A percentile compares a stretch with the other conserved stretches of the same genome.
Conservation (phyloP, 75 land plant genomes). For the Pinus taeda region DNA sequence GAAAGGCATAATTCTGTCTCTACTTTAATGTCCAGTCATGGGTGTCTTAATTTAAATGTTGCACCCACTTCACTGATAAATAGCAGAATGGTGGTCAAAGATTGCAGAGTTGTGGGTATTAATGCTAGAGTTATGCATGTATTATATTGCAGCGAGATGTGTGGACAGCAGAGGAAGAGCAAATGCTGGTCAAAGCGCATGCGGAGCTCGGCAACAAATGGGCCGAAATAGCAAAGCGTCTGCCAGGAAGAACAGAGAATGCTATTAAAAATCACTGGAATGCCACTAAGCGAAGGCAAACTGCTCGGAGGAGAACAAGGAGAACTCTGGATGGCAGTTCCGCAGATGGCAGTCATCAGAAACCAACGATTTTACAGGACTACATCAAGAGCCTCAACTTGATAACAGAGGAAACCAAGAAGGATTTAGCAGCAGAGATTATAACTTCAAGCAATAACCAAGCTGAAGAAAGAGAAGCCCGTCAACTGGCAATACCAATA, state of each 20-base stretch:
- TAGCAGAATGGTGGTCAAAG: no score
- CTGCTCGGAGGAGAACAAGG: conserved; percentile 21
- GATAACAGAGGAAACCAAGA: background rate
- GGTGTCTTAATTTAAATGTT: background rate
- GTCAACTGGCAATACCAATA: background rate
- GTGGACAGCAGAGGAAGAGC: conserved; percentile 78
- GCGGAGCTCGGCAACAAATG: conserved; percentile 63
- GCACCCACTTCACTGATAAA: no score
- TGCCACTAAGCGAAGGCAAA: conserved; percentile 74
- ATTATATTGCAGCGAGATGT: conserved; percentile 41
- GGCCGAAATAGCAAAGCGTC: conserved; percentile 80
- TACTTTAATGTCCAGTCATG: background rate
- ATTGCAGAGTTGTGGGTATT: no score
- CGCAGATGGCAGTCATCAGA: background rate
- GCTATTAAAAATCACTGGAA: conserved; percentile 87
- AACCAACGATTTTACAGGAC: conserved; percentile 19
- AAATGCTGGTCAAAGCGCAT: conserved; percentile 55
- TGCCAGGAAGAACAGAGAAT: conserved; percentile 86
- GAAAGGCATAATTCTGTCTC: background rate
- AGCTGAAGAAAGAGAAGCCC: no score
- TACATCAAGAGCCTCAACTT: conserved; percentile 18
- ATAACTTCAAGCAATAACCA: no score
- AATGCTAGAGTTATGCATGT: background rate
- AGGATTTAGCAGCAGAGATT: no score
- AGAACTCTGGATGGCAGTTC: background rate